phyloP scores from a whole-genome alignment of 192 early-diverging fungal species.

The Entomortierella chlamydospora region DNA sequence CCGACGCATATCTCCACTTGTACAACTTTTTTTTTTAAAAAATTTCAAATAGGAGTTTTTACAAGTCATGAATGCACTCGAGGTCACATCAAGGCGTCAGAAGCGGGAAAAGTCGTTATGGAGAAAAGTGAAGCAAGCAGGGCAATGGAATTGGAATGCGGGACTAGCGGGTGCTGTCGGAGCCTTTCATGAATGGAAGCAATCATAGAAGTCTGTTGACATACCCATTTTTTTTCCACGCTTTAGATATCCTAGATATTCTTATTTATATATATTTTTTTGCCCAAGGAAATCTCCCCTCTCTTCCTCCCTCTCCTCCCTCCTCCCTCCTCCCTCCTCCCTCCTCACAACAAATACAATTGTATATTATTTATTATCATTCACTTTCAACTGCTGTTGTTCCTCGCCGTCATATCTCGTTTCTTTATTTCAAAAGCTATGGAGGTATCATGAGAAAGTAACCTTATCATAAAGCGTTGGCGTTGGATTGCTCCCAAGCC shows the following conservation, averaged over 20 bases:
- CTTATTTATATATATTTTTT: too few relatives aligned
- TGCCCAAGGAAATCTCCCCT: too few relatives aligned
- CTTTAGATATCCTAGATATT: too few relatives aligned
- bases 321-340: too few relatives aligned
- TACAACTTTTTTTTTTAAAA: too few relatives aligned
- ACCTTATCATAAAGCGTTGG: background rate
- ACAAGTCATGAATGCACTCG: slow-evolving; percentile 50
- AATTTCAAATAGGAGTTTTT: slow-evolving; percentile 53
- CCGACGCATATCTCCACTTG: too few relatives aligned
- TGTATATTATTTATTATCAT: too few relatives aligned
- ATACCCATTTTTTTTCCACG: background rate
- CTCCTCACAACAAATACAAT: too few relatives aligned
- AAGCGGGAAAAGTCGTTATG: slow-evolving; percentile 40
- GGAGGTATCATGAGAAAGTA: background rate
- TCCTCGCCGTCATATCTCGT: too few relatives aligned
- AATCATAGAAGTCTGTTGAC: too few relatives aligned
- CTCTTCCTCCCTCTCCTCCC: too few relatives aligned
- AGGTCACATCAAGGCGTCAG: slow-evolving; percentile 39
- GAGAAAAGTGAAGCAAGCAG: slow-evolving; percentile 44
- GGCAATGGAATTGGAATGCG: slow-evolving; percentile 50
- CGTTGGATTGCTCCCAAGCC: background rate
- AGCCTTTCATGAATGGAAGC: slow-evolving; percentile 51
- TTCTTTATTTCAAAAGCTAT: background rate
- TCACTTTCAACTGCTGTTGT: too few relatives aligned
- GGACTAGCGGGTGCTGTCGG: slow-evolving; percentile 38